Conservation (phyloP, 257 asterid genomes). For the Solanum ossicruentum region DNA sequence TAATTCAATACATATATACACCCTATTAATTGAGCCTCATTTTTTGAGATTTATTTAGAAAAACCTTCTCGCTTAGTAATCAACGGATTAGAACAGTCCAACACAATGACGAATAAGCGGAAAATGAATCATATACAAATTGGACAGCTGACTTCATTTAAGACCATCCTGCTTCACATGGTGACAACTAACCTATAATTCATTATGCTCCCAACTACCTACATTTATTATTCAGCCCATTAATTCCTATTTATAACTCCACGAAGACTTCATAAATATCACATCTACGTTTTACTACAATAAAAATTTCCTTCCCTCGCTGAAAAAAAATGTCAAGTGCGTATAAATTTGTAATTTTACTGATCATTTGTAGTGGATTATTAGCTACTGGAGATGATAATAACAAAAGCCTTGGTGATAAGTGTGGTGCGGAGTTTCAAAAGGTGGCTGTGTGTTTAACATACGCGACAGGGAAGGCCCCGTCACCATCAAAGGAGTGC, state of each 20-base stretch:
- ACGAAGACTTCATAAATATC: neutral
- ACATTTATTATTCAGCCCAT: neutral
- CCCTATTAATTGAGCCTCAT: too few relatives aligned
- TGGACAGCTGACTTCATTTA: neutral
- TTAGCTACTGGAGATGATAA: neutral
- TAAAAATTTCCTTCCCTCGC: neutral
- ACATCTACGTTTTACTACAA: neutral
- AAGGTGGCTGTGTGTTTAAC: slow-evolving; percentile 54
- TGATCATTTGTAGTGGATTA: neutral
- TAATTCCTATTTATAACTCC: neutral
- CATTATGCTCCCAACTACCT: neutral
- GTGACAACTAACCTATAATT: neutral
- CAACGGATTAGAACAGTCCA: neutral
- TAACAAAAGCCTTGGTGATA: neutral
- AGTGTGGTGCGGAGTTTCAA: slow-evolving; percentile 34
- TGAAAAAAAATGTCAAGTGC: neutral
- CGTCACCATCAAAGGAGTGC: slow-evolving; percentile 57
- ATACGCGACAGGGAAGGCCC: slow-evolving; percentile 53
- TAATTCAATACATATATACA: too few relatives aligned
- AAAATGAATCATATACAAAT: neutral
- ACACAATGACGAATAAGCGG: neutral
- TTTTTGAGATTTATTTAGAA: too few relatives aligned
- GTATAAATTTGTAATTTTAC: neutral
- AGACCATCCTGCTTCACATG: neutral
- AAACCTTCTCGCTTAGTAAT: neutral